These are phyloP conservation scores for Globisporangium paroecandrum DNA, from an alignment of 352 stramenopile species.

Conservation along the genomic window DNA sequence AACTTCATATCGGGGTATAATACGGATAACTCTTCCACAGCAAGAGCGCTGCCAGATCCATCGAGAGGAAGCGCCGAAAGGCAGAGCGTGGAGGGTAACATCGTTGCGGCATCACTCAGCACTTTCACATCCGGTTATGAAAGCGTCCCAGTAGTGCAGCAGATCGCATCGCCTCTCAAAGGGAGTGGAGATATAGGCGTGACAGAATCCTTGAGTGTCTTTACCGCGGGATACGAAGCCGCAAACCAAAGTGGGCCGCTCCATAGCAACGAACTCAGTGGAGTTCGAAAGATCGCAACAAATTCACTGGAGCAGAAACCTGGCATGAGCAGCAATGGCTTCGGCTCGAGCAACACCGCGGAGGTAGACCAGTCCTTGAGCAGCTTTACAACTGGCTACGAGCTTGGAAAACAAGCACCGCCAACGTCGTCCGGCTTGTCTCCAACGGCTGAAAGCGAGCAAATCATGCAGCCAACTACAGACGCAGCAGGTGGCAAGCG, in stretches of 20 bases:
- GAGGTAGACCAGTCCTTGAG: constrained; percentile 13
- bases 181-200: background rate
- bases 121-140: constrained; percentile 24
- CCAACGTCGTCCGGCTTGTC: background rate
- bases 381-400: constrained; percentile 18
- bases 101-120: constrained; percentile 23
- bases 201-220: constrained; percentile 18
- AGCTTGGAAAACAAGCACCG: background rate
- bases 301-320: background rate
- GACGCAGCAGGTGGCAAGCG: background rate
- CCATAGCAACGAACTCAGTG: background rate
- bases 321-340: background rate
- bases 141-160: background rate
- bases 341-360: too few relatives aligned
- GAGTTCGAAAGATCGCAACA: background rate
- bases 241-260: background rate
- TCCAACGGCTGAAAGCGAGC: background rate
- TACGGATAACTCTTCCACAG: background rate
- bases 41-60: background rate
- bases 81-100: background rate
- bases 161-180: constrained; percentile 2
- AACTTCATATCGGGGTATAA: constrained; percentile 27
- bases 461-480: background rate
- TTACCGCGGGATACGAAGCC: constrained; percentile 23
- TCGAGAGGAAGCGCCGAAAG: background rate